Evolutionary conservation across 192 early-diverging fungal species (phyloP), one percentile per base, ranked within the genome.

Genomic region (Powellomyces hirtus): DNA sequence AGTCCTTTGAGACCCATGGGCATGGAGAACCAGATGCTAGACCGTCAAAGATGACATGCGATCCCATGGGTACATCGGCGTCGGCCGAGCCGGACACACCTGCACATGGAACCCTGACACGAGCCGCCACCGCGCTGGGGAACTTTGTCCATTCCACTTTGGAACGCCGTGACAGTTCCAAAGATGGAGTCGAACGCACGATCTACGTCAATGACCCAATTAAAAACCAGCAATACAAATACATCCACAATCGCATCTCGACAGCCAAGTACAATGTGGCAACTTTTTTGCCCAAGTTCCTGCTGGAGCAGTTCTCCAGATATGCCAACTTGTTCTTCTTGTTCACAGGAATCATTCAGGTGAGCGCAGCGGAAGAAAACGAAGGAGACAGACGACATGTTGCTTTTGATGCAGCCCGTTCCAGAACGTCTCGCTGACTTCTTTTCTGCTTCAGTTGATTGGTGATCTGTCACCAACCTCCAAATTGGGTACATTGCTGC

Each of bases 301-400:
- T 98, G 52, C 88, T 87, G 35, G 95, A 96, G 75, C 91, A 95
- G 81, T 98, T 98, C 64, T 89, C 89, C 40, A 94, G 94, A 78
- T 97, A 96, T 77, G 96, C 96, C 63, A 98, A 98, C 78, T 73
- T 97, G 64, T 98, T 97, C 70, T 98, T 98, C 81, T 78, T 98
- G 77, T 94, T 96, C 69, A 96, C 92, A 6, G 92, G 90, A 2
- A 85, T 85, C 44, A 94, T 95, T 49, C 94, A 78, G 66, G 71
- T 74, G 37, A 35, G 66, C 0, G 44, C 2, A 36, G 36, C 2
- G 13, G 0, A n/a, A 13, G 10, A 16, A n/a, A 34, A 11, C 53
- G 27, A 56, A 18, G 44, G 46, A 49, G 14, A 49, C 2, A 49
- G 46, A 24, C 5, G 29, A 26, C 51, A 5, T 26, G 18, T 18